phyloP scores from a whole-genome alignment of 805 yeast genomes.

The Schizosaccharomyces osmophilus region DNA sequence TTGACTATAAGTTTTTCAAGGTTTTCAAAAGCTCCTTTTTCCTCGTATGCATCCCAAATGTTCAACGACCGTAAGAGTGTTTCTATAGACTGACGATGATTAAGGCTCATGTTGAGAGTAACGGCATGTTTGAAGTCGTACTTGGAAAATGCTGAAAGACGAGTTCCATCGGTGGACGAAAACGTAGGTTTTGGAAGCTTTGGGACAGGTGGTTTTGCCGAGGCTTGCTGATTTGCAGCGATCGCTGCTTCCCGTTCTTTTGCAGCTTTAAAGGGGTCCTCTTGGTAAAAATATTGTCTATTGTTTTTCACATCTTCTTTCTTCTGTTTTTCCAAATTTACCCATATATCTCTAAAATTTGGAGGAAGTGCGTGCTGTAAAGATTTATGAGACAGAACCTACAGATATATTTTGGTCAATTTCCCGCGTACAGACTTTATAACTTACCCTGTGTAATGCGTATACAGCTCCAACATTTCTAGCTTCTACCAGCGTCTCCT shows the following conservation, averaged over 20 bases:
- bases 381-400: slow-evolving; percentile 52
- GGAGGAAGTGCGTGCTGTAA: slow-evolving; percentile 71
- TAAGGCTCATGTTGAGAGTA: not conserved
- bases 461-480: slow-evolving; percentile 77
- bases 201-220: not conserved
- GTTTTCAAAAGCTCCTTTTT: not conserved
- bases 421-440: not conserved
- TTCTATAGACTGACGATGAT: not conserved
- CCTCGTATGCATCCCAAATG: not conserved
- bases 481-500: slow-evolving; percentile 69
- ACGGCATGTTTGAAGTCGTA: not conserved
- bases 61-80: not conserved
- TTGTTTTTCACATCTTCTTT: slow-evolving; percentile 21
- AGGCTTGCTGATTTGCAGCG: slow-evolving; percentile 3
- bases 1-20: not conserved
- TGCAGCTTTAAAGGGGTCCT: slow-evolving; percentile 53
- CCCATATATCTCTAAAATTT: slow-evolving; percentile 60
- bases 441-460: slow-evolving; percentile 34
- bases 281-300: slow-evolving; percentile 30
- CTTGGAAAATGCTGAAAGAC: not conserved
- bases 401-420: not conserved
- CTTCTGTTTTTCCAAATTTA: slow-evolving; percentile 38
- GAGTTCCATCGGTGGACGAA: not conserved
- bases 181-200: not conserved
- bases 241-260: slow-evolving; percentile 35